Base-by-base conservation (phyloP, 1,139 yeast genomes). In the Hemisphaericaspora lyxosophila region DNA sequence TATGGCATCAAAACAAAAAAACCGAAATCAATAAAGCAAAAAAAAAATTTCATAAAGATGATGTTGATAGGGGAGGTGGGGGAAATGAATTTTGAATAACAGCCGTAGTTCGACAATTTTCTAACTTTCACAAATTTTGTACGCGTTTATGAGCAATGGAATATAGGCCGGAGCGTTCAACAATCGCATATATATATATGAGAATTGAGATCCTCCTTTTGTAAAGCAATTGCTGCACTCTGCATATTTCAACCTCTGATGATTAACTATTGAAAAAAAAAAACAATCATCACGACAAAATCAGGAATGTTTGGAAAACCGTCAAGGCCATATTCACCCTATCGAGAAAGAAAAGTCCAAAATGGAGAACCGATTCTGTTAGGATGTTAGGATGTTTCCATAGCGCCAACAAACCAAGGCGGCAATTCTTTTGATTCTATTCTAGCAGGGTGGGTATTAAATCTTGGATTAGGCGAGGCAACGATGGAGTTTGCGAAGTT, bases 161-260 rank as follows among this genome's bases (percentile, higher is more conserved):
- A 14, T 11, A 18, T 4, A 4, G 7, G 31, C 31, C 31, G 12
- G 31, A 28, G 18, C 9, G 23, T 28, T 28, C 31, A 28, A 28
- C 18, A 15, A 28, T 28, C 18, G 15, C 23, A 18, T 28, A 17
- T 28, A 5, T 26, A 7, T 26, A 19, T 15, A 26, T 26, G n/a
- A n/a, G n/a, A n/a, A n/a, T n/a, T n/a, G n/a, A n/a, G n/a, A n/a
- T n/a, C n/a, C 18, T 28, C 31, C 15, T 7, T 28, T 28, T 18
- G 31, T 28, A 28, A 28, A 28, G 23, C 31, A 17, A 28, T 28
- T 23, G n/a, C 9, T 28, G 31, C 23, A 28, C 18, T 28, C 31
- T 28, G 7, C 12, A 19, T 11, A 4, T n/a, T 28, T 19, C 17
- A 27, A 17, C 7, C 31, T 28, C 31, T 2, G 31, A 28, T 11